phyloP scores from a whole-genome alignment of 148 eudicot genomes.

The Camellia lanceoleosa region DNA sequence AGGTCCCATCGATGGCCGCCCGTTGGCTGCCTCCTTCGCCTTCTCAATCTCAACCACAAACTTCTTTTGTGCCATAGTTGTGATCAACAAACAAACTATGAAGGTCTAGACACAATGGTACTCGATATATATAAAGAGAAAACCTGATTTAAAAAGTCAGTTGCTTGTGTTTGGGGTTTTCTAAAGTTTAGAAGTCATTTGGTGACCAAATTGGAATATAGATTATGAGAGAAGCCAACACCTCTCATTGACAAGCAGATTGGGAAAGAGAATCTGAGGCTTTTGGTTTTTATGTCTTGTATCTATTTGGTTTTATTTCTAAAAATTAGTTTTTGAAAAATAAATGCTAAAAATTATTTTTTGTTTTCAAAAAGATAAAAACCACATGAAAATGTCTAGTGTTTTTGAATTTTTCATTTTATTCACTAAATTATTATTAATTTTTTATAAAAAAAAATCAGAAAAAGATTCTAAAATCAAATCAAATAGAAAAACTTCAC shows the following conservation, averaged over 20 bases:
- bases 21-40: conserved; percentile 46
- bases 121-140: neutral
- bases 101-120: neutral
- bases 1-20: conserved; percentile 73
- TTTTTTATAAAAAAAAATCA: too few relatives aligned
- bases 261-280: neutral
- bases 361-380: too few relatives aligned
- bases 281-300: too few relatives aligned
- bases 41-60: conserved; percentile 72
- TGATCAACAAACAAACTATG: neutral
- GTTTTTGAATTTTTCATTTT: too few relatives aligned
- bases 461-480: too few relatives aligned
- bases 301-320: too few relatives aligned
- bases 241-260: neutral
- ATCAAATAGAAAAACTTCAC: too few relatives aligned
- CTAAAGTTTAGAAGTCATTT: neutral
- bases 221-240: neutral
- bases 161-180: neutral
- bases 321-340: too few relatives aligned
- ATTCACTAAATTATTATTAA: too few relatives aligned
- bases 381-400: too few relatives aligned
- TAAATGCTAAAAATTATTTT: too few relatives aligned
- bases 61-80: conserved; percentile 51
- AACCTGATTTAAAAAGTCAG: neutral
- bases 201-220: conserved; percentile 9